Evolutionary conservation across 2,329 filamentous ascomycete genomes (phyloP), one percentile per base, ranked within the genome.

Genomic region (Ophiostoma sp.): DNA sequence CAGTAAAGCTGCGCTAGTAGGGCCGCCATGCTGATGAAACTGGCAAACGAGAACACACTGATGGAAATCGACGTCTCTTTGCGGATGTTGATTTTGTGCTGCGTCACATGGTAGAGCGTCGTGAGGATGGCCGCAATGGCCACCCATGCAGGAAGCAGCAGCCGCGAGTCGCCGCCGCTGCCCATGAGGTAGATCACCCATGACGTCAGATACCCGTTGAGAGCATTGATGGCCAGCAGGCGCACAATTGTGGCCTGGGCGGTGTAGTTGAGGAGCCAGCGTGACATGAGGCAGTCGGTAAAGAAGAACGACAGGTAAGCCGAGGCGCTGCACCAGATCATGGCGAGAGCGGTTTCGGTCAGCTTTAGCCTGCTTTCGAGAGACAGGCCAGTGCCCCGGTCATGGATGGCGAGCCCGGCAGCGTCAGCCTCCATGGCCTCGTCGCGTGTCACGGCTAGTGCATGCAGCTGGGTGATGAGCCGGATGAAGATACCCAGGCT

Each of bases 251-350:
- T 93, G 67, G 91, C 92, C 78, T 88, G 86, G 1, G 92, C 91
- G 17, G 91, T 93, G 80, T 94, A 95, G 78, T 93, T 90, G 75
- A 94, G 84, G 75, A 95, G 89, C 92, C 91, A 94, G 80, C 91
- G 84, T 72, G 90, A 93, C 90, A 94, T 93, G 76, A 94, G 85
- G 79, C 90, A 92, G 80, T 94, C 91, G 71, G 90, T 91, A 77
- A 94, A 94, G 81, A 92, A 91, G 79, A 92, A 94, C 68, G 90
- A 90, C 72, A 93, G 84, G 78, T 93, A 92, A 69, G 89, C 91
- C 27, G 90, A 91, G 71, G 90, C 89, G 76, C 86, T 88, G 80
- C 90, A 93, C 90, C 90, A 92, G 79, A 92, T 86, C 73, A 91
- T 87, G 68, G 90, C 90, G 78, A 93, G 81, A 68, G 86, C 84